Evolutionary conservation across 352 stramenopile species (phyloP).

Genomic region (Sclerospora graminicola): DNA sequence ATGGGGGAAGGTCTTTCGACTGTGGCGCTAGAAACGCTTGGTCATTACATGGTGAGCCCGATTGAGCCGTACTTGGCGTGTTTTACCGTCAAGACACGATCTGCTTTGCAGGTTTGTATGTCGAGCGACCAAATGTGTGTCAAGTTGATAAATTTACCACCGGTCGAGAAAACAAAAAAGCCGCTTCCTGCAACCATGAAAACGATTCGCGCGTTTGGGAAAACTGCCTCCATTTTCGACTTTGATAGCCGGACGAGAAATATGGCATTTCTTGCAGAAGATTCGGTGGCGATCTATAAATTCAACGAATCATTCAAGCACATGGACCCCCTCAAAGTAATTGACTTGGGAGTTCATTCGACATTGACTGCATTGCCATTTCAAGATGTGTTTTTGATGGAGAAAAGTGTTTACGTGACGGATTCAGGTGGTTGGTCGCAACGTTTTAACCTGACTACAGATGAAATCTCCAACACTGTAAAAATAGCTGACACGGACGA

Average conservation of each 20-base stretch:
- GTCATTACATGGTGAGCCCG: neutral
- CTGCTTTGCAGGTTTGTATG: conserved; percentile 13
- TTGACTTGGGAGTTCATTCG: conserved; percentile 22
- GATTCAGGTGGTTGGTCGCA: conserved; percentile 21
- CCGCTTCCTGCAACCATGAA: conserved; percentile 2
- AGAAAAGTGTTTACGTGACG: conserved; percentile 22
- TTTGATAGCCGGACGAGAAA: conserved; percentile 4
- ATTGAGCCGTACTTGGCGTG: conserved; percentile 11
- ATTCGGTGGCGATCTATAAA: conserved; percentile 19
- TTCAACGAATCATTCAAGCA: conserved; percentile 21
- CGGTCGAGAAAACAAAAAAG: neutral
- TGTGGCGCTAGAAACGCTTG: conserved; percentile 9
- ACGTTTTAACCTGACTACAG: conserved; percentile 27
- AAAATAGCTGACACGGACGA: neutral
- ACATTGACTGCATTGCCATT: conserved; percentile 18
- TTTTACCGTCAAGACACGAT: conserved; percentile 24
- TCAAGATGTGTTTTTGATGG: conserved; percentile 14
- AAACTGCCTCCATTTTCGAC: conserved; percentile 16
- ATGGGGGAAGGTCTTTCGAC: neutral
- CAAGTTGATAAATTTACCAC: conserved; percentile 12
- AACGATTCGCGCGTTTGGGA: conserved; percentile 8
- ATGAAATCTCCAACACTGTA: conserved; percentile 29
- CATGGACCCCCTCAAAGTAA: conserved; percentile 15
- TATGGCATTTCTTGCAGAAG: conserved; percentile 11
- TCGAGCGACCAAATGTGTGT: conserved; percentile 9